Conservation (phyloP, 805 yeast species). For the Wickerhamiella kazuoi region DNA sequence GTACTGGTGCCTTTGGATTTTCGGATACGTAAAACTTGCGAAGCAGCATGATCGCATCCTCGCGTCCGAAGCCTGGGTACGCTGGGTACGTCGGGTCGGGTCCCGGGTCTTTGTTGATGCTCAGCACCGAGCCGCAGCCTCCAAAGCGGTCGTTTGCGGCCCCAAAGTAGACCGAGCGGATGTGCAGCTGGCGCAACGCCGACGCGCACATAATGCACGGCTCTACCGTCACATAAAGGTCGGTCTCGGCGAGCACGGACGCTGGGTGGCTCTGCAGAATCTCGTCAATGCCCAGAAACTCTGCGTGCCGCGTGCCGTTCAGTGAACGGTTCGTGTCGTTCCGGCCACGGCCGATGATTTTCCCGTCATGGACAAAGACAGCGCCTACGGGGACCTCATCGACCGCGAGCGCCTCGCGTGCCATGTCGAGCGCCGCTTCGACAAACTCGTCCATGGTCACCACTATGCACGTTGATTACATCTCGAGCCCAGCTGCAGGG, state of each 20-base stretch:
- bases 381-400: slow-evolving; percentile 81
- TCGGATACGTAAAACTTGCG: slow-evolving; percentile 74
- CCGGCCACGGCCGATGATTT: slow-evolving; percentile 56
- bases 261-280: slow-evolving; percentile 25
- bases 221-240: slow-evolving; percentile 84
- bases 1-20: slow-evolving; percentile 70
- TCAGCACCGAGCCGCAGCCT: slow-evolving; percentile 78
- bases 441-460: slow-evolving; percentile 17
- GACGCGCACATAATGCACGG: slow-evolving; percentile 98
- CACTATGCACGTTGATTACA: too few relatives aligned
- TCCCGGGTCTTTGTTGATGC: slow-evolving; percentile 32
- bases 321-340: slow-evolving; percentile 73
- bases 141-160: slow-evolving; percentile 94
- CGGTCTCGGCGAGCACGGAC: slow-evolving; percentile 32
- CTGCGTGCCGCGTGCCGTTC: slow-evolving; percentile 87
- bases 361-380: slow-evolving; percentile 37
- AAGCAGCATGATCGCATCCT: slow-evolving; percentile 66
- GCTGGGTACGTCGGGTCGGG: slow-evolving; percentile 30
- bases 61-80: slow-evolving; percentile 61
- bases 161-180: slow-evolving; percentile 64
- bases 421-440: slow-evolving; percentile 27
- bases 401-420: slow-evolving; percentile 42
- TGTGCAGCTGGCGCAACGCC: slow-evolving; percentile 64
- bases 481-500: too few relatives aligned
- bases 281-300: slow-evolving; percentile 57